phyloP scores from a whole-genome alignment of 108 stramenopile genomes.

The Cyclotella cryptica region DNA sequence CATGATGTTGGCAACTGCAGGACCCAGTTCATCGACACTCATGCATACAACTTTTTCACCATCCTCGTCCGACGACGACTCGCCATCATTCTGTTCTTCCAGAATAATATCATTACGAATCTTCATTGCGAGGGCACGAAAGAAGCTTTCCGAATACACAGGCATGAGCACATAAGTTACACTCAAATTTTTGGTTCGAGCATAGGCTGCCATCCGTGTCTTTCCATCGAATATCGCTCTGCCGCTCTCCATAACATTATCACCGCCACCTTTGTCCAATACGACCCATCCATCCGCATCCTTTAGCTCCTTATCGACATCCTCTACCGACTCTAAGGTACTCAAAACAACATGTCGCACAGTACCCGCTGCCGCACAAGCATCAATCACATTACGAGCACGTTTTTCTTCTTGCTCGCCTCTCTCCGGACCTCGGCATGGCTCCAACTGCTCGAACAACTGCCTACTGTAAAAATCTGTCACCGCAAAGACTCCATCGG shows the following conservation, averaged over 20 bases:
- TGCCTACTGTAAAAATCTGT: slow-evolving; percentile 46
- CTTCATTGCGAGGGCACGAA: slow-evolving; percentile 32
- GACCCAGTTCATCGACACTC: slow-evolving; percentile 69
- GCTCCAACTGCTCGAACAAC: background rate
- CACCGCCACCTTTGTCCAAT: background rate
- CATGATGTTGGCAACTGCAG: slow-evolving; percentile 68
- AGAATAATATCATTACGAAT: slow-evolving; percentile 13
- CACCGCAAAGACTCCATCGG: slow-evolving; percentile 65
- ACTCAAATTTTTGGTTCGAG: slow-evolving; percentile 59
- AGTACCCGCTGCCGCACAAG: slow-evolving; percentile 60
- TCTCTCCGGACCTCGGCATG: background rate
- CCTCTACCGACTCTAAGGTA: slow-evolving; percentile 53
- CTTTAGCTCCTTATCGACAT: slow-evolving; percentile 37
- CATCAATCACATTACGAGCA: slow-evolving; percentile 72
- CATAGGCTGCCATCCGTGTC: slow-evolving; percentile 62
- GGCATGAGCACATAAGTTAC: slow-evolving; percentile 69
- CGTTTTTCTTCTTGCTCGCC: slow-evolving; percentile 49
- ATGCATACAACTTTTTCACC: slow-evolving; percentile 55
- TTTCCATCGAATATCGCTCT: slow-evolving; percentile 46
- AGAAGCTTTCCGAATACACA: slow-evolving; percentile 59
- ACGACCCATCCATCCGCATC: slow-evolving; percentile 5
- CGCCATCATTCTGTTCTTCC: background rate
- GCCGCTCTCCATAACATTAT: background rate
- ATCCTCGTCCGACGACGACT: slow-evolving; percentile 15
- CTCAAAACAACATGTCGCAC: slow-evolving; percentile 66